Conservation (phyloP, 495 filamentous ascomycete genomes). For the Daldinia childiae region DNA sequence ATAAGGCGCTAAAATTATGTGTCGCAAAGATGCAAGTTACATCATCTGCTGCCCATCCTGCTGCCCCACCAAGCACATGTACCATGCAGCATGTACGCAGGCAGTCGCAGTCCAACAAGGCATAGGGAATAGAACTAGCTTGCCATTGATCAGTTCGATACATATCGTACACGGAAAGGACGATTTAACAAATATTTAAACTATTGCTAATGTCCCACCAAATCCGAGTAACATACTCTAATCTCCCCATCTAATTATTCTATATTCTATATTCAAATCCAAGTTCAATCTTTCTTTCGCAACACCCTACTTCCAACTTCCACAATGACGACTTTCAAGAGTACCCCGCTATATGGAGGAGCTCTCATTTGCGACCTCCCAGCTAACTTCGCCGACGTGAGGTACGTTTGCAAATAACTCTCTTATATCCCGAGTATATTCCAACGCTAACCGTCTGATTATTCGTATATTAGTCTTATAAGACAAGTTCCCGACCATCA, state of each 20-base stretch:
- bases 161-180: background rate
- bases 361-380: conserved; percentile 80
- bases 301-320: too few species aligned
- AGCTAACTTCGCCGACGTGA: conserved; percentile 78
- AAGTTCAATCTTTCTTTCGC: too few species aligned
- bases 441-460: conserved; percentile 15
- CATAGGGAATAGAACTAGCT: conserved; percentile 1
- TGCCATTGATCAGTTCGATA: conserved; percentile 9
- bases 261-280: too few species aligned
- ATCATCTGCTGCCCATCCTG: conserved; percentile 37
- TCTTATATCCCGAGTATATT: conserved; percentile 7
- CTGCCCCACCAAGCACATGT: conserved; percentile 3
- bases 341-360: conserved; percentile 78
- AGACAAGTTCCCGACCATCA: conserved; percentile 94
- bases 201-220: background rate
- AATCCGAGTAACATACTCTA: background rate
- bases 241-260: background rate
- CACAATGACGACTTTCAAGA: conserved; percentile 58
- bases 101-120: background rate
- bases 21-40: conserved; percentile 26
- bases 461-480: conserved; percentile 64
- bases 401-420: conserved; percentile 60
- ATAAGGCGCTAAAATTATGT: background rate
- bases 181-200: conserved; percentile 7
- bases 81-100: background rate